phyloP scores from a whole-genome alignment of 2,329 filamentous ascomycete species.

The Epichloe bromicola region DNA sequence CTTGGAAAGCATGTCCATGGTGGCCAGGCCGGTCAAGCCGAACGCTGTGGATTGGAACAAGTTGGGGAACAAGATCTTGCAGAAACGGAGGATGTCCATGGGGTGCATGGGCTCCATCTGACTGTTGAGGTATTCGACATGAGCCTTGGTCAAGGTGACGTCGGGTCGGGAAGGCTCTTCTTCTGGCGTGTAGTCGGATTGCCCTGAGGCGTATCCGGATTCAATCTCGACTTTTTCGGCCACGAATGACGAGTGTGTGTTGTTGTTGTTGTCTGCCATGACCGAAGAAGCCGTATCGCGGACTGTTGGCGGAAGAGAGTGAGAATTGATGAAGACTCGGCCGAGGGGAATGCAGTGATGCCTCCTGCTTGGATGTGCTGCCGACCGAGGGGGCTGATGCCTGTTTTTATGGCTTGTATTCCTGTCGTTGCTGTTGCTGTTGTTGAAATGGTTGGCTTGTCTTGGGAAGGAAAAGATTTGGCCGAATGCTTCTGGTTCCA shows the following conservation, averaged over 20 bases:
- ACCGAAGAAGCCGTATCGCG: constrained; percentile 1
- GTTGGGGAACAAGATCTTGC: constrained; percentile 77
- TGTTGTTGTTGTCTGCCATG: constrained; percentile 24
- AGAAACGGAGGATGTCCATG: constrained; percentile 85
- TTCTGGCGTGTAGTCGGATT: constrained; percentile 26
- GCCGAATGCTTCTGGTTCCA: not conserved
- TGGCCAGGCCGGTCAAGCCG: constrained; percentile 67
- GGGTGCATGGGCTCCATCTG: constrained; percentile 81
- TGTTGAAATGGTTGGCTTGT: not conserved
- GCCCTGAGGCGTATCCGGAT: constrained; percentile 69
- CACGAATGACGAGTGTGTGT: constrained; percentile 25
- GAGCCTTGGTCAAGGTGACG: constrained; percentile 73
- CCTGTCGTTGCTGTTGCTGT: no score
- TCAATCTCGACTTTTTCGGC: constrained; percentile 43
- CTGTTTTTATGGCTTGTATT: not conserved
- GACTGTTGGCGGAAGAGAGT: not conserved
- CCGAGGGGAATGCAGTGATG: not conserved
- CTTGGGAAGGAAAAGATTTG: not conserved
- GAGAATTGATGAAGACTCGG: not conserved
- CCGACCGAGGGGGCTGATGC: not conserved
- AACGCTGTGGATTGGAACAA: constrained; percentile 82
- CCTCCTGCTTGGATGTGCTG: not conserved
- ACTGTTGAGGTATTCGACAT: constrained; percentile 81
- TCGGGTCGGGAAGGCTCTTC: constrained; percentile 44
- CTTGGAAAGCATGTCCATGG: constrained; percentile 75